phyloP scores from a whole-genome alignment of 306 rosid genomes.

The Ziziphus jujuba region DNA sequence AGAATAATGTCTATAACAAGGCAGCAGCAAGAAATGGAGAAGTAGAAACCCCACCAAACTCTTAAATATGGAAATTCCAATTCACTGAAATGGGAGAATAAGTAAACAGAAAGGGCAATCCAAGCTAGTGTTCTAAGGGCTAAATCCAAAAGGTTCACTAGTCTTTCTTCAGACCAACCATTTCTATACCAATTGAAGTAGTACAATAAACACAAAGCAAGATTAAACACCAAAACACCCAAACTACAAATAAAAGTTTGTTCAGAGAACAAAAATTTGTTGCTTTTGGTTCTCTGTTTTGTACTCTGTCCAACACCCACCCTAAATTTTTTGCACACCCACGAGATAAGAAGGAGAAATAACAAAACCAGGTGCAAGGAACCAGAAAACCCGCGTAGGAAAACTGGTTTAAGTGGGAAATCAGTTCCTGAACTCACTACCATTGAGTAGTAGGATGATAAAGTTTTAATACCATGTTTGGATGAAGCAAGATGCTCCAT shows the following conservation, averaged over 20 bases:
- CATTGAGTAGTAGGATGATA: background rate
- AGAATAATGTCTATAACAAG: slow-evolving; percentile 43
- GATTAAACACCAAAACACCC: slow-evolving; percentile 34
- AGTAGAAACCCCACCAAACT: slow-evolving; percentile 57
- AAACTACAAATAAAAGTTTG: slow-evolving; percentile 25
- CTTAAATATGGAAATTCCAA: slow-evolving; percentile 36
- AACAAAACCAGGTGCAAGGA: slow-evolving; percentile 44
- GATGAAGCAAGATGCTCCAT: slow-evolving; percentile 30
- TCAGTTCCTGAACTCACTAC: slow-evolving; percentile 21
- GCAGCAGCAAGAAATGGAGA: slow-evolving; percentile 45
- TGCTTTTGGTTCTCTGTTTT: slow-evolving; percentile 17
- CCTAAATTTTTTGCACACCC: slow-evolving; percentile 42
- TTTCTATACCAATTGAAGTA: slow-evolving; percentile 47
- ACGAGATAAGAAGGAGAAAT: slow-evolving; percentile 32
- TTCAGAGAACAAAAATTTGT: slow-evolving; percentile 22
- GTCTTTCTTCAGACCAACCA: slow-evolving; percentile 37
- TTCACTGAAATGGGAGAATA: slow-evolving; percentile 25
- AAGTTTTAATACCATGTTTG: slow-evolving; percentile 12
- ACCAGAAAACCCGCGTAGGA: slow-evolving; percentile 47
- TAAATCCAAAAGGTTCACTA: slow-evolving; percentile 45
- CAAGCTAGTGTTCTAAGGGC: slow-evolving; percentile 44
- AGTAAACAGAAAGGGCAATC: slow-evolving; percentile 43
- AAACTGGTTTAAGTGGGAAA: slow-evolving; percentile 43
- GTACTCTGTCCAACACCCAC: slow-evolving; percentile 20
- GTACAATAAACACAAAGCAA: slow-evolving; percentile 39